phyloP scores from a whole-genome alignment of 2,329 filamentous ascomycete genomes.

The Colletotrichum shisoi region DNA sequence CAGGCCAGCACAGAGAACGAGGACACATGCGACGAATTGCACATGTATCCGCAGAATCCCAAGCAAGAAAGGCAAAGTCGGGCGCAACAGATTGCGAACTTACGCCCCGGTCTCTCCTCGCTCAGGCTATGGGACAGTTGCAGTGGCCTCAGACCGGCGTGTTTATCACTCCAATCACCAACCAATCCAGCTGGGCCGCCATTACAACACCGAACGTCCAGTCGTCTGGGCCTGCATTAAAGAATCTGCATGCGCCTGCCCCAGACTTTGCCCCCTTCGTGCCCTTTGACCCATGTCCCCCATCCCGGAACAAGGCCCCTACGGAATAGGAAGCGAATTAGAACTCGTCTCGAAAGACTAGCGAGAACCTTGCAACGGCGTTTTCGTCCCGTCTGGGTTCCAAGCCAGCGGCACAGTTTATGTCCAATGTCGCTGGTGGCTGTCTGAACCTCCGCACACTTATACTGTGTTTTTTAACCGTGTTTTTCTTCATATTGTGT shows the following conservation, averaged over 20 bases:
- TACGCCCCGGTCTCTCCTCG: slow-evolving; percentile 12
- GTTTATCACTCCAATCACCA: slow-evolving; percentile 11
- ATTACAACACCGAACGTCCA: neutral
- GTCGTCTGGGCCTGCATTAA: slow-evolving; percentile 3
- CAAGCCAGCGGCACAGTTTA: slow-evolving; percentile 12
- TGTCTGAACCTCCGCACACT: neutral
- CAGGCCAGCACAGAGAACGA: neutral
- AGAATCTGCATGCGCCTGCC: neutral
- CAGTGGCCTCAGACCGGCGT: slow-evolving; percentile 15
- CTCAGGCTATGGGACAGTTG: neutral
- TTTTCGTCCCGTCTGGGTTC: neutral
- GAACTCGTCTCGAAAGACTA: slow-evolving; percentile 4
- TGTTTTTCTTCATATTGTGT: no score
- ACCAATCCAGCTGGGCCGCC: neutral
- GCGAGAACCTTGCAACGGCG: slow-evolving; percentile 8
- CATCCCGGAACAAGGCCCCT: neutral
- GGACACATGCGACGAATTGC: neutral
- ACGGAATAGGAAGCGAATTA: slow-evolving; percentile 13
- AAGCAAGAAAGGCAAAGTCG: neutral
- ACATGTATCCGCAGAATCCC: slow-evolving; percentile 1
- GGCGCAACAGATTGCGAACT: neutral
- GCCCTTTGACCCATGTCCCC: neutral
- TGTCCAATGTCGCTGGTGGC: slow-evolving; percentile 13
- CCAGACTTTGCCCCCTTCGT: slow-evolving; percentile 11
- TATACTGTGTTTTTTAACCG: no score